Percentiles rank a stretch among this genome's conserved stretches.
Conservation (phyloP, 2,329 filamentous ascomycete genomes). For the Chaetomiaceae sp. region DNA sequence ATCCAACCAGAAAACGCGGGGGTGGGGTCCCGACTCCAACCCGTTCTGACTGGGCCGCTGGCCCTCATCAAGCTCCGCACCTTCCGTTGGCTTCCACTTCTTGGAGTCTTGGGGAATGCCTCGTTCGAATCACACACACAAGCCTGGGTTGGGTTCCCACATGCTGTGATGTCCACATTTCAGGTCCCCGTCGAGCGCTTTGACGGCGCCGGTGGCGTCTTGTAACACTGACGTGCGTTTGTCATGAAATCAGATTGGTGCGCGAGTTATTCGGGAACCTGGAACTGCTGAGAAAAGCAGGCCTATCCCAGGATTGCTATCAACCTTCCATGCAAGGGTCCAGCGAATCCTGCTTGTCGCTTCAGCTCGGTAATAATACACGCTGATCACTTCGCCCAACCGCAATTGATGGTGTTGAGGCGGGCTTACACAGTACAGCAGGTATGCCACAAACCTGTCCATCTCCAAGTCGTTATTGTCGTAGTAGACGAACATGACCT, state of each 20-base stretch:
- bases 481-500: too few relatives aligned
- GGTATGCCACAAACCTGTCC: neutral
- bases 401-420: neutral
- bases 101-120: too few relatives aligned
- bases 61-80: slow-evolving; percentile 3
- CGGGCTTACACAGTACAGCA: too few relatives aligned
- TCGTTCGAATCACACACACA: neutral
- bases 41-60: neutral
- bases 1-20: slow-evolving; percentile 24
- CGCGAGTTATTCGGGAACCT: neutral
- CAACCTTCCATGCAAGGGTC: neutral
- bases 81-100: neutral
- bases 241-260: slow-evolving; percentile 1
- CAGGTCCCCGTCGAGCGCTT: neutral
- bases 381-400: slow-evolving; percentile 1
- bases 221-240: neutral
- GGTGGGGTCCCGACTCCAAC: slow-evolving; percentile 22
- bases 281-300: neutral
- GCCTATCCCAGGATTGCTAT: neutral
- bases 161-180: too few relatives aligned
- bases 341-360: neutral
- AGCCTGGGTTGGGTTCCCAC: too few relatives aligned
- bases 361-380: neutral
- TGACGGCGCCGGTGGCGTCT: neutral
- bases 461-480: too few relatives aligned